These are phyloP conservation scores for Aspergillus tamarii DNA, from an alignment of 2,329 filamentous ascomycete genomes.

Conservation along the genomic window DNA sequence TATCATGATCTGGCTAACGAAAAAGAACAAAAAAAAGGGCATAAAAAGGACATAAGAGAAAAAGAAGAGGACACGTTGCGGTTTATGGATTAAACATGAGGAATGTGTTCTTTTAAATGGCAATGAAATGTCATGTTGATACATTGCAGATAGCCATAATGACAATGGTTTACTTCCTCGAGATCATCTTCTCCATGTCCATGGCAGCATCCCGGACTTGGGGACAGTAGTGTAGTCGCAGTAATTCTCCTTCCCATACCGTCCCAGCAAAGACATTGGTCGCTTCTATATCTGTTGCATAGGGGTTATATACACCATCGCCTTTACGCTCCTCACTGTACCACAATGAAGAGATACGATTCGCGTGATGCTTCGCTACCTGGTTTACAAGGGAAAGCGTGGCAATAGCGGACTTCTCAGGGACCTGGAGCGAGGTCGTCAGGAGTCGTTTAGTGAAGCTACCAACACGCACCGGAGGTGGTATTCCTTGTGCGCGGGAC, in stretches of 20 bases:
- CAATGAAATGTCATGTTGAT: background rate
- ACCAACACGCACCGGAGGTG: conserved; percentile 80
- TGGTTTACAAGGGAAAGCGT: conserved; percentile 76
- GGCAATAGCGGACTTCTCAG: conserved; percentile 85
- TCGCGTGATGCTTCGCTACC: conserved; percentile 77
- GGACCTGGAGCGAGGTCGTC: conserved; percentile 78
- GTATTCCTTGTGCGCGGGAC: conserved; percentile 73
- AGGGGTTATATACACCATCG: conserved; percentile 80
- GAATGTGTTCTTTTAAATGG: background rate
- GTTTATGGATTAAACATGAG: background rate
- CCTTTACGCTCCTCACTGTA: conserved; percentile 91
- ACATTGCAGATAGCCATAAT: conserved; percentile 14
- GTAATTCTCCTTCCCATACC: conserved; percentile 89
- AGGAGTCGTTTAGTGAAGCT: conserved; percentile 92
- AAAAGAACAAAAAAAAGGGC: background rate
- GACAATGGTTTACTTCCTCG: conserved; percentile 20
- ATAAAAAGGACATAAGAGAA: background rate
- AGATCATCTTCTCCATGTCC: conserved; percentile 68
- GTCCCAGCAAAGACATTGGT: conserved; percentile 90
- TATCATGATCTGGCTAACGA: background rate
- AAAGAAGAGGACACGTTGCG: background rate
- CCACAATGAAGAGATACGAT: conserved; percentile 85
- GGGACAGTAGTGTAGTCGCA: conserved; percentile 84
- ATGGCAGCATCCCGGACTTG: conserved; percentile 76
- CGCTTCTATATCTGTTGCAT: conserved; percentile 74